Evolutionary conservation across 768 basidiomycete genomes (phyloP).

Genomic region (Panellus pusillus): DNA sequence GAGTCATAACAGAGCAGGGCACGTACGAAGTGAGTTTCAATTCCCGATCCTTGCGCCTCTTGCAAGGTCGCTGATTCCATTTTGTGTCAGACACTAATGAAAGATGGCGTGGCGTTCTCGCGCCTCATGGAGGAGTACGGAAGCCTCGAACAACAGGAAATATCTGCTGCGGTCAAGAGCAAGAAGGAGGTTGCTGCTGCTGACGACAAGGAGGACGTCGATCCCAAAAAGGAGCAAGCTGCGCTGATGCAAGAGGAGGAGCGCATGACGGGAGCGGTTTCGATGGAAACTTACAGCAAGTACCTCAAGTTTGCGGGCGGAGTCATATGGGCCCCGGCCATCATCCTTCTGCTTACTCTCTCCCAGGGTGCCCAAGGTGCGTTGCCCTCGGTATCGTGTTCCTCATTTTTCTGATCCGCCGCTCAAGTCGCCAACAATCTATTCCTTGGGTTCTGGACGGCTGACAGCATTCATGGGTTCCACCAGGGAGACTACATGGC

Average conservation of each 20-base stretch:
- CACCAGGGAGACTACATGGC: conserved; percentile 57
- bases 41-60: not conserved
- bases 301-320: conserved; percentile 52
- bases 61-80: conserved; percentile 2
- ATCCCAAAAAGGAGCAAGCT: conserved; percentile 25
- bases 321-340: conserved; percentile 46
- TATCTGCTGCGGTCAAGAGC: conserved; percentile 37
- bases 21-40: conserved; percentile 45
- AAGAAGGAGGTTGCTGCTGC: conserved; percentile 3
- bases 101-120: conserved; percentile 42
- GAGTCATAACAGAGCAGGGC: conserved; percentile 59
- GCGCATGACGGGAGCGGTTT: conserved; percentile 52
- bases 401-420: not conserved
- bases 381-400: not conserved
- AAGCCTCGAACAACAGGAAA: conserved; percentile 30
- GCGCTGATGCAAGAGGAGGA: conserved; percentile 58
- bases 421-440: conserved; percentile 58
- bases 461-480: conserved; percentile 53
- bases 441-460: conserved; percentile 76
- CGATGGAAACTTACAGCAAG: conserved; percentile 46
- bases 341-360: conserved; percentile 41
- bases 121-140: conserved; percentile 60
- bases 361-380: conserved; percentile 52
- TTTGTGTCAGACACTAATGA: conserved; percentile 40
- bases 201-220: conserved; percentile 7